phyloP scores from a whole-genome alignment of 176 grass and related monocot species.

The Juncus effusus region DNA sequence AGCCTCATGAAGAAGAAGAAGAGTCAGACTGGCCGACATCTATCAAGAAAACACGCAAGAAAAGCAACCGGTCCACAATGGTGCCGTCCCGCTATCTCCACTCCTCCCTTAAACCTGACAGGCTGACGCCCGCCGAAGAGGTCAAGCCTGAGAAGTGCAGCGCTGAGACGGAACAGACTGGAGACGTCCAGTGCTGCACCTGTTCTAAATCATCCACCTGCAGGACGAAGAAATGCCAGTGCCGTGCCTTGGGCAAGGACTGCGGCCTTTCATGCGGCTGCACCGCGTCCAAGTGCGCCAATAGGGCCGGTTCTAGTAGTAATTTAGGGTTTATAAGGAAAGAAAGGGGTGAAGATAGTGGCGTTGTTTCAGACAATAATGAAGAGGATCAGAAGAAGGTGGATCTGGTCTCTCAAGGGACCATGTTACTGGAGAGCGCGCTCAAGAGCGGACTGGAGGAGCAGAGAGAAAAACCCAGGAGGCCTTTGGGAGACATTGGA shows the following conservation, averaged over 20 bases:
- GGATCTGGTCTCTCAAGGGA: slow-evolving; percentile 44
- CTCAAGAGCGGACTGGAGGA: slow-evolving; percentile 22
- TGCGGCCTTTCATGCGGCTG: slow-evolving; percentile 63
- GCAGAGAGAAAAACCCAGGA: slow-evolving; percentile 44
- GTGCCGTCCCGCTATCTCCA: slow-evolving; percentile 33
- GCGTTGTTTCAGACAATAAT: slow-evolving; percentile 35
- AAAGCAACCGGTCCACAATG: slow-evolving; percentile 25
- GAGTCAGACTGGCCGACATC: slow-evolving; percentile 37
- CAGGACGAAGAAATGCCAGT: slow-evolving; percentile 82
- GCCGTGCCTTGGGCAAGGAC: slow-evolving; percentile 39
- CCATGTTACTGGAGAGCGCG: slow-evolving; percentile 50
- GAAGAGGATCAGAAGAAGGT: slow-evolving; percentile 28
- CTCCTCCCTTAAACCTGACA: not conserved
- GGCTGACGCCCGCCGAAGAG: slow-evolving; percentile 1
- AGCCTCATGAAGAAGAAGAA: slow-evolving; percentile 28
- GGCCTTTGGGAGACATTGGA: slow-evolving; percentile 62
- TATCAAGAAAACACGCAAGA: slow-evolving; percentile 27
- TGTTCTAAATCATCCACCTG: slow-evolving; percentile 55
- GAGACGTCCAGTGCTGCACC: slow-evolving; percentile 41
- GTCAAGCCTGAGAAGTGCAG: slow-evolving; percentile 30
- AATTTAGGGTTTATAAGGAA: slow-evolving; percentile 13
- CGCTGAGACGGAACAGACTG: slow-evolving; percentile 32
- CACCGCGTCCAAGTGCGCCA: slow-evolving; percentile 53
- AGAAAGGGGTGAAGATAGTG: slow-evolving; percentile 10
- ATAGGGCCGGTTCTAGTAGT: slow-evolving; percentile 35